Conservation (phyloP, 352 stramenopile genomes). For the Phytopythium chamaehyphon region DNA sequence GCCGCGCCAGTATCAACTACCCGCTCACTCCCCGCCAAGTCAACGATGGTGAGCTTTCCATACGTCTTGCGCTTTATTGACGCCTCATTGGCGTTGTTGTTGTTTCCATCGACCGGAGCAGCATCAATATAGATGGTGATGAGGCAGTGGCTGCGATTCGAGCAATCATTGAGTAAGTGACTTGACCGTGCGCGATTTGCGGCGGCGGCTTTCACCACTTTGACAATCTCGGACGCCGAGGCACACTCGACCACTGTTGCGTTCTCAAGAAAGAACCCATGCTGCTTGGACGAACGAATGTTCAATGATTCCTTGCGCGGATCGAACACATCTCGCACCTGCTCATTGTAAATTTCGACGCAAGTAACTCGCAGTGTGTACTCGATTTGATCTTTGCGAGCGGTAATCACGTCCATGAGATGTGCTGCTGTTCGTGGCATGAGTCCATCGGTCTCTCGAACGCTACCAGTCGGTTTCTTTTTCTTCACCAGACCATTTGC, state of each 20-base stretch:
- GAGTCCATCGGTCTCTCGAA: slow-evolving; percentile 41
- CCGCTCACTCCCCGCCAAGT: slow-evolving; percentile 67
- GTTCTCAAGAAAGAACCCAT: slow-evolving; percentile 72
- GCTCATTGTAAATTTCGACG: slow-evolving; percentile 80
- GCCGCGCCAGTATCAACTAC: slow-evolving; percentile 56
- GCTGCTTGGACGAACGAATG: slow-evolving; percentile 54
- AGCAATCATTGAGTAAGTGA: slow-evolving; percentile 62
- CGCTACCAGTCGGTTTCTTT: slow-evolving; percentile 2
- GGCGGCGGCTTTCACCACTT: slow-evolving; percentile 54
- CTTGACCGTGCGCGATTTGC: slow-evolving; percentile 64
- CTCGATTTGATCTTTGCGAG: slow-evolving; percentile 26
- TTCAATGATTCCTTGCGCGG: slow-evolving; percentile 48
- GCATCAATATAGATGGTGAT: slow-evolving; percentile 80
- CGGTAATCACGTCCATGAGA: slow-evolving; percentile 50
- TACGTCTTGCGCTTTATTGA: slow-evolving; percentile 41
- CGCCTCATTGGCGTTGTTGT: background rate
- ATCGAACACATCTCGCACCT: slow-evolving; percentile 63
- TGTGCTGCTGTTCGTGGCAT: slow-evolving; percentile 41
- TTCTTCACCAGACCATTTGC: background rate
- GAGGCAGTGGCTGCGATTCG: slow-evolving; percentile 73
- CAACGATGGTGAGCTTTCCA: slow-evolving; percentile 73
- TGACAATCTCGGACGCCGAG: slow-evolving; percentile 53
- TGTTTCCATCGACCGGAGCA: slow-evolving; percentile 18
- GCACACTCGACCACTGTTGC: slow-evolving; percentile 60
- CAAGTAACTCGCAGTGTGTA: slow-evolving; percentile 66